Evolutionary conservation across 306 rosid species (phyloP).

Genomic region (Sophora flavescens): DNA sequence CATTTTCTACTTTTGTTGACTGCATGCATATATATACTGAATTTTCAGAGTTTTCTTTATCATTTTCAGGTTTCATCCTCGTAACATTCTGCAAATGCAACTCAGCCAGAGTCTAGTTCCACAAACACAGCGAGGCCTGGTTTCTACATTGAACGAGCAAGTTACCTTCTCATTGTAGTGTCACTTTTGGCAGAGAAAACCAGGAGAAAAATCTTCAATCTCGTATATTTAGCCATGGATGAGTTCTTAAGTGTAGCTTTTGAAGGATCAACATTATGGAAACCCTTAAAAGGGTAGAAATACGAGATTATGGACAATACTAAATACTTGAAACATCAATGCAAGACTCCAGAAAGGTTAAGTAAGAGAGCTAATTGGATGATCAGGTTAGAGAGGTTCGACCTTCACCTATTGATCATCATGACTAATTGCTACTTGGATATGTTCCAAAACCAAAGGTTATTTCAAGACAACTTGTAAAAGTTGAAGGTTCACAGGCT

Average conservation of each 20-base stretch:
- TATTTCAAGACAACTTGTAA: background rate
- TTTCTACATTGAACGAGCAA: conserved; percentile 25
- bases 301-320: conserved; percentile 37
- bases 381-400: no score
- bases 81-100: background rate
- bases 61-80: conserved; percentile 5
- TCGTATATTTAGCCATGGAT: conserved; percentile 47
- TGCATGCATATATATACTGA: background rate
- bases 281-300: background rate
- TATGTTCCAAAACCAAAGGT: background rate
- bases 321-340: conserved; percentile 38
- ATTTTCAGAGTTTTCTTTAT: background rate
- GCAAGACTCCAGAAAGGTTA: conserved; percentile 26
- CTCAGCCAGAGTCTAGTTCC: background rate
- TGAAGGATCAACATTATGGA: conserved; percentile 49
- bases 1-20: background rate
- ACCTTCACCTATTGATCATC: no score
- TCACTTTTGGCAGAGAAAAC: conserved; percentile 27
- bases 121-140: background rate
- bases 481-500: conserved; percentile 53
- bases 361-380: conserved; percentile 26
- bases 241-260: conserved; percentile 42
- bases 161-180: conserved; percentile 46
- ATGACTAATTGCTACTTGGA: background rate
- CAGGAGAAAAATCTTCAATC: conserved; percentile 20